These are phyloP conservation scores for Ordospora colligata DNA, from an alignment of 371 early-diverging fungal genomes.

Conservation along the genomic window DNA sequence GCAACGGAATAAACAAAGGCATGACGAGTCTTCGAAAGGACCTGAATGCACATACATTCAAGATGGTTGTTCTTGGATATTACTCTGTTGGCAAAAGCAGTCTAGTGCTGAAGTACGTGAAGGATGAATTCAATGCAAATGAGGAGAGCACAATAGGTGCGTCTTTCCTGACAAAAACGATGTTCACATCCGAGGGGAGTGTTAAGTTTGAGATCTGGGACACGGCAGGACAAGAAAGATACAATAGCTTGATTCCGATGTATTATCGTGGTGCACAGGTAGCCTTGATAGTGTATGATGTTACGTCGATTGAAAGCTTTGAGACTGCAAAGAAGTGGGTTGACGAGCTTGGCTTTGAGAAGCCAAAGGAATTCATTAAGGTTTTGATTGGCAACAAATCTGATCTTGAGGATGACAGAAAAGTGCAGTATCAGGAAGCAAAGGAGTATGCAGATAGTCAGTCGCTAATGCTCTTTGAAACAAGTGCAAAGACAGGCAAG, in stretches of 20 bases:
- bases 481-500: conserved; percentile 78
- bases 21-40: neutral
- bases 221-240: conserved; percentile 81
- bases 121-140: conserved; percentile 85
- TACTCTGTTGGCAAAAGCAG: conserved; percentile 62
- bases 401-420: conserved; percentile 69
- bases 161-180: conserved; percentile 86
- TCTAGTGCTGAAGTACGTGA: conserved; percentile 70
- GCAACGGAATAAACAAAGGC: conserved; percentile 4
- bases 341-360: conserved; percentile 73
- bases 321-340: conserved; percentile 78
- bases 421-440: conserved; percentile 75
- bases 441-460: conserved; percentile 73
- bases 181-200: conserved; percentile 1
- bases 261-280: conserved; percentile 92
- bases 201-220: conserved; percentile 79
- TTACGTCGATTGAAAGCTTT: conserved; percentile 83
- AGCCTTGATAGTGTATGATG: conserved; percentile 81
- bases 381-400: conserved; percentile 84
- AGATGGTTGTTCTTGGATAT: conserved; percentile 61
- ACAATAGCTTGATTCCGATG: conserved; percentile 81
- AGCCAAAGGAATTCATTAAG: conserved; percentile 72
- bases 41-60: conserved; percentile 54
- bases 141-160: conserved; percentile 99
- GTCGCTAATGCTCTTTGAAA: conserved; percentile 75